Evolutionary conservation across 225 moss, liverwort and hornwort genomes (phyloP), one percentile per base, ranked within the genome.

Genomic region (Straminergon stramineum): DNA sequence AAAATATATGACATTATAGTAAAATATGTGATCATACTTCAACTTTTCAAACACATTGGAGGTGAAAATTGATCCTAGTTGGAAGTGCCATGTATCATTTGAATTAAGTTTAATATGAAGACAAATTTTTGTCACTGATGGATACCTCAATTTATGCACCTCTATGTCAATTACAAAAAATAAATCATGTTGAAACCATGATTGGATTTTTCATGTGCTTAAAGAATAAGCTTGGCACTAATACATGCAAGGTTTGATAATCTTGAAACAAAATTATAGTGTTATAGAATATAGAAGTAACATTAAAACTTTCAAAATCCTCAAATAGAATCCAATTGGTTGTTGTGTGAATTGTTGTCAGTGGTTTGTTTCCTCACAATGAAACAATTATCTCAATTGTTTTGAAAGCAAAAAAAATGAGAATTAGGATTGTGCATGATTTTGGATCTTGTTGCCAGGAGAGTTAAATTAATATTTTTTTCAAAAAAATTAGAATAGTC

Each of bases 351-450:
- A 39, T 24, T 39, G 8, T 39, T 39, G 4, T 4, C 7, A 4
- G 7, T 37, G 4, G 22, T 68, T 68, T 68, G n/a, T n/a, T 37
- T 0, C 7, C 4, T n/a, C 0, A 12, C 1, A n/a, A 1, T n/a
- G 21, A 22, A 69, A n/a, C n/a, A 69, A n/a, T 39, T 24, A 22
- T 39, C 14, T 23, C 7, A 23, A 7, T n/a, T 69, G 7, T 23
- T 39, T 39, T 69, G 1, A 37, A 69, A n/a, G 22, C 4, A 12
- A 31, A 15, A 64, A 69, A 2, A 20, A 35, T 27, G 27, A 2
- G 13, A n/a, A n/a, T 22, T n/a, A 22, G 2, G 23, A n/a, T 69
- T 22, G n/a, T 37, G 4, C 6, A 37, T 6, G 4, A 68, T 68
- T 68, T 3, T 12, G 3, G 22, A 69, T n/a, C 7, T 39, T 70